These are phyloP conservation scores for Rhododendron ferrugineum DNA, from an alignment of 148 eudicot genomes.

Conservation along the genomic window DNA sequence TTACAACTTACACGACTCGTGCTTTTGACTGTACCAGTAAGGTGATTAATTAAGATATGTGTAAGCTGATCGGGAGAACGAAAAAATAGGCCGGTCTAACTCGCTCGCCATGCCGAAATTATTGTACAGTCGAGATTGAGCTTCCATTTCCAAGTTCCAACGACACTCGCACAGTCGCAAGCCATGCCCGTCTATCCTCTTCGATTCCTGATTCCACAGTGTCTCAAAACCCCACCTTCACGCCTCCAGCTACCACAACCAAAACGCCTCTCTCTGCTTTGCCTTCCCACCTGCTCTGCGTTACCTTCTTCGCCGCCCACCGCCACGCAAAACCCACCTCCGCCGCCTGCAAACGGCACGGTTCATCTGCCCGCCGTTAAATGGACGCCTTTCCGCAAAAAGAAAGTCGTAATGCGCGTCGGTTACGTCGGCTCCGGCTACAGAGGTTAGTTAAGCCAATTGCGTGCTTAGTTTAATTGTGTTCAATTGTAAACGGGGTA, in stretches of 20 bases:
- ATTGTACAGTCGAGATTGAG: background rate
- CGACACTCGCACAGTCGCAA: background rate
- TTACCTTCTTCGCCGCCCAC: background rate
- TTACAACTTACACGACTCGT: no score
- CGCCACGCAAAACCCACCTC: background rate
- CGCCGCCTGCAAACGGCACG: conserved; percentile 1
- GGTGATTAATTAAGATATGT: no score
- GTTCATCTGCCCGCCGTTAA: conserved; percentile 10
- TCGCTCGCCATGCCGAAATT: no score
- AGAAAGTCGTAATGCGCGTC: conserved; percentile 95
- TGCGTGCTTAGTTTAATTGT: background rate
- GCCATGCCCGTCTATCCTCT: conserved; percentile 16
- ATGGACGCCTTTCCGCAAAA: conserved; percentile 75
- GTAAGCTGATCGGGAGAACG: no score
- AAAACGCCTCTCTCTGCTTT: background rate
- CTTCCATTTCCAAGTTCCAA: background rate
- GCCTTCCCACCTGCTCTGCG: conserved; percentile 2
- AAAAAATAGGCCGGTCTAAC: no score
- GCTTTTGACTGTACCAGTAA: no score
- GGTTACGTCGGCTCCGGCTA: conserved; percentile 83
- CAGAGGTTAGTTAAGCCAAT: conserved; percentile 38
- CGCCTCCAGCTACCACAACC: conserved; percentile 7
- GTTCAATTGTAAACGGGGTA: background rate
- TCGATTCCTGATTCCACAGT: conserved; percentile 14
- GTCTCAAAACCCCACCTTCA: conserved; percentile 8